These are phyloP conservation scores for Saururus chinensis DNA, from an alignment of 164 flowering plant genomes.

Conservation along the genomic window DNA sequence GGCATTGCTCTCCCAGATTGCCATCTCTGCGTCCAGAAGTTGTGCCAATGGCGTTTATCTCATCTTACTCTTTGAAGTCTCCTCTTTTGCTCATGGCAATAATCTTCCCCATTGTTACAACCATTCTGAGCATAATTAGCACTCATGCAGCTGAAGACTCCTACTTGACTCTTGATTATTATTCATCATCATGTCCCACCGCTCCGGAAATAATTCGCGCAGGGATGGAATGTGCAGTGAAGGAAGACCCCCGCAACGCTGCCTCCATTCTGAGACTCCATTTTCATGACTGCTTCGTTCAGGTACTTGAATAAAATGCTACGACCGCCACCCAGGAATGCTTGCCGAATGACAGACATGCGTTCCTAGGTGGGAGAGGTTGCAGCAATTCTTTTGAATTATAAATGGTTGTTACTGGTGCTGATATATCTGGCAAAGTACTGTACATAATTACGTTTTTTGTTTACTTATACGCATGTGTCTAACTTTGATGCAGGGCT, in stretches of 20 bases:
- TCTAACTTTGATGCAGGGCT: constrained; percentile 44
- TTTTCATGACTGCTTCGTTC: constrained; percentile 91
- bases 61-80: neutral
- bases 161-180: constrained; percentile 57
- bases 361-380: neutral
- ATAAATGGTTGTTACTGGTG: neutral
- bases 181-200: constrained; percentile 48
- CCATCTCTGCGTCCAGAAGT: neutral
- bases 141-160: constrained; percentile 16
- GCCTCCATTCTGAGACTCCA: constrained; percentile 62
- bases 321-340: neutral
- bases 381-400: too few species aligned
- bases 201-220: constrained; percentile 39
- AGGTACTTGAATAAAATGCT: constrained; percentile 23
- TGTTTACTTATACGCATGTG: too few species aligned
- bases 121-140: neutral
- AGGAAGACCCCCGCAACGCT: constrained; percentile 65
- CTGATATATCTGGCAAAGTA: neutral
- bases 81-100: neutral
- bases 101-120: neutral
- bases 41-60: neutral
- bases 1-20: constrained; percentile 1
- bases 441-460: too few species aligned
- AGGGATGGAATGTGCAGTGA: constrained; percentile 82
- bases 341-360: neutral